Base-by-base conservation (phyloP, 805 yeast species). In the Wickerhamiella dianesei region DNA sequence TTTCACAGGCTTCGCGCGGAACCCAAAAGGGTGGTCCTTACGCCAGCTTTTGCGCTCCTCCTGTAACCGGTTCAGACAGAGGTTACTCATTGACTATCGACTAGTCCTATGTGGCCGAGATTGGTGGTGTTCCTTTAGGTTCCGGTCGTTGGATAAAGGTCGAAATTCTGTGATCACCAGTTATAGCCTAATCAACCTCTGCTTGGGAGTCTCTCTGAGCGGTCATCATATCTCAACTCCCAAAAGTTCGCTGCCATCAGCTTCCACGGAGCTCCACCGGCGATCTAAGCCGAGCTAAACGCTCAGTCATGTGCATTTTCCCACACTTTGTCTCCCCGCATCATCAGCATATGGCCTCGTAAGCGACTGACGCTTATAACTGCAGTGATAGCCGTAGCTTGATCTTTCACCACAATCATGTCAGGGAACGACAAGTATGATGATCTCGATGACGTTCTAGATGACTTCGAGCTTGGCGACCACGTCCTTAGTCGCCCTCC, bases 1-100 rank as follows among this genome's bases (percentile, higher is more conserved):
- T 62, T 83, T 88, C 21, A 67, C 60, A 13, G 99, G 99, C 59
- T 85, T 84, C 36, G 99, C 99, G 55, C 68, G 88, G 65, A 92
- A 92, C 5, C 97, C 97, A 65, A 88, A 92, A 0, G 99, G 99
- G 62, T 92, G 99, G 63, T 87, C 96, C 63, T 86, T 89, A 56
- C 99, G 78, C 99, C 99, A 92, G 63, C 82, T 86, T 66, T 88
- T 89, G 64, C 98, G 80, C 63, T 89, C 98, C 64, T 87, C 95
- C 60, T 88, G 96, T 37, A 89, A 74, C 57, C 98, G 77, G 49
- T 78, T 85, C 53, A 79, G 69, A 62, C 94, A 80, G 50, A 86
- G 73, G 49, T 46, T 45, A 43, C 57, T 53, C 56, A 53, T 53
- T 14, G 16, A 21, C 8, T 39, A 20, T 21, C 18, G n/a, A 39